Evolutionary conservation across 164 flowering plant species (phyloP), one percentile per base, ranked within the genome.

Genomic region (Sextonia rubra): DNA sequence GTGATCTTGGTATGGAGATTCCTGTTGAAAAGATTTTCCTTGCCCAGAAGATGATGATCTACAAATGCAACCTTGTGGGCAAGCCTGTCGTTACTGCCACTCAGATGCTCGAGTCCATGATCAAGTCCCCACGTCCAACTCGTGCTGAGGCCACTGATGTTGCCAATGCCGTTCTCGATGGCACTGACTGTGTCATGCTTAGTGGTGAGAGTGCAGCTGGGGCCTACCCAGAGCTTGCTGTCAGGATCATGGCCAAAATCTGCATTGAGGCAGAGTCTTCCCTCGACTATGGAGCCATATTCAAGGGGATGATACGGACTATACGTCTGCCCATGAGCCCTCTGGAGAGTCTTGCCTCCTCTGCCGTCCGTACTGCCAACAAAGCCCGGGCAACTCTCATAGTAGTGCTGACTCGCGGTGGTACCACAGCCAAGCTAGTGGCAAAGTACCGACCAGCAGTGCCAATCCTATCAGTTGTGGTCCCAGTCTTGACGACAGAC

Each of bases 181-280:
- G 97, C 47, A 89, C 92, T 22, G 97, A 91, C 44, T 91, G 93
- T 75, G 97, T 91, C 73, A 91, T 91, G 97, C 92, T 91, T 14
- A 91, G 97, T 74, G 97, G 97, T 67, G 97, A 91, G 83, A 91
- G 92, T 75, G 97, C 97, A 22, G 97, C 97, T 69, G 97, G 97
- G 73, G 87, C 88, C 44, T 91, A 91, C 72, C 97, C 93, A 0
- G 93, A 89, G 77, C 64, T 88, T 73, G 92, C 93, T 17, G 97
- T 91, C 71, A 88, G 87, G 85, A 86, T 85, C 77, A 91, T 91
- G 97, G 87, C 90, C 24, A 81, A 88, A 3, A 89, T 91, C 23
- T 91, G 97, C 66, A 72, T 91, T 4, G 93, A 89, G 55, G 93
- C 92, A 44, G 97, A 91, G 70, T 86, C 91, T 9, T 88, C 97